These are phyloP conservation scores for Lagenaria siceraria DNA, from an alignment of 306 rosid species.

Conservation along the genomic window DNA sequence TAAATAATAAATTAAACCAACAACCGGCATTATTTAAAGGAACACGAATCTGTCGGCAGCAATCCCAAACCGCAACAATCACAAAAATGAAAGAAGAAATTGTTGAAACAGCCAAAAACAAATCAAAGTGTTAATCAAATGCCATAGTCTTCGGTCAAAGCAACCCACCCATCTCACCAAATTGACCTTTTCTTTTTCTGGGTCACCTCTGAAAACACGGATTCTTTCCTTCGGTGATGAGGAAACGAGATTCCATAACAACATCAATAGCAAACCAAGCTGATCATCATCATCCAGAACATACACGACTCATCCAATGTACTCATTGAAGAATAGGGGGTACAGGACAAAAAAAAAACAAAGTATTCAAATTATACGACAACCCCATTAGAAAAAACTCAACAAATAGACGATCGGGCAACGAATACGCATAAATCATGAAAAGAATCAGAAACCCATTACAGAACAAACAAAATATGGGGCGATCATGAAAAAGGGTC, in stretches of 20 bases:
- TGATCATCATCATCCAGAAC: neutral
- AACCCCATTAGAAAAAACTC: neutral
- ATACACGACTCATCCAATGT: neutral
- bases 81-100: neutral
- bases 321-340: neutral
- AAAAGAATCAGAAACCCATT: neutral
- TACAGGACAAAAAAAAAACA: neutral
- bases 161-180: neutral
- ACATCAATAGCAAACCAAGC: neutral
- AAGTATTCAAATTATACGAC: neutral
- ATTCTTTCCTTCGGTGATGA: conserved; percentile 2
- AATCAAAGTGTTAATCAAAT: neutral
- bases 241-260: neutral
- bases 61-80: neutral
- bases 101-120: neutral
- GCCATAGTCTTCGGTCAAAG: neutral
- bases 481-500: neutral
- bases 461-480: neutral
- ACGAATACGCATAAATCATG: neutral
- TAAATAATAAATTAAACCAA: neutral
- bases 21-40: neutral
- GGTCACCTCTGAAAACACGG: neutral
- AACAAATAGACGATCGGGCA: neutral
- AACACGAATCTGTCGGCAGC: neutral
- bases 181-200: neutral